Evolutionary conservation across 2,329 filamentous ascomycete species (phyloP).

Genomic region (Aspergillus sclerotialis): DNA sequence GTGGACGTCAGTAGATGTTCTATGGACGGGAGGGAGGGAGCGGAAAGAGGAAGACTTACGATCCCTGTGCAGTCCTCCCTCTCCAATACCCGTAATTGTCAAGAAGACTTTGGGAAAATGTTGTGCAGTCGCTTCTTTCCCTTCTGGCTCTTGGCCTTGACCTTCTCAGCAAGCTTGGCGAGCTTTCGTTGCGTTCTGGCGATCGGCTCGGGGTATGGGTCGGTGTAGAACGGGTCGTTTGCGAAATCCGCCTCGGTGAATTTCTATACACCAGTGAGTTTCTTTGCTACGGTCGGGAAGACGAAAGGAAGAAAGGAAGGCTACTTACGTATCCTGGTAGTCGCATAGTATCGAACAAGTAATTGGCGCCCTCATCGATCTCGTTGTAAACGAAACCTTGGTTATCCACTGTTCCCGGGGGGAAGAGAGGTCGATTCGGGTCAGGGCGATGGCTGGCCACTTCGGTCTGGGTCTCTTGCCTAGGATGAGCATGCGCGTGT

Average conservation of each 20-base stretch:
- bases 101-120: too few species aligned
- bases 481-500: constrained; percentile 72
- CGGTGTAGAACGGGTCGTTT: constrained; percentile 32
- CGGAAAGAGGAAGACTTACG: too few species aligned
- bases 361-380: constrained; percentile 79
- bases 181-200: neutral
- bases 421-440: constrained; percentile 68
- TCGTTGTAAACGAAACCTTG: constrained; percentile 64
- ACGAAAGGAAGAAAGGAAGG: neutral
- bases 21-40: too few species aligned
- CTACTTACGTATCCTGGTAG: constrained; percentile 67
- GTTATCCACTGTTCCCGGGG: constrained; percentile 62
- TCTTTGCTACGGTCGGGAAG: neutral
- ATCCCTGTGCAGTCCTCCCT: too few species aligned
- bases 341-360: constrained; percentile 75
- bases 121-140: too few species aligned
- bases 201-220: constrained; percentile 22
- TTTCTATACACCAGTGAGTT: constrained; percentile 22
- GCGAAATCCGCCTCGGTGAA: constrained; percentile 35
- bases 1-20: too few species aligned
- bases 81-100: too few species aligned
- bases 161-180: neutral
- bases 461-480: constrained; percentile 68
- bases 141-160: neutral
- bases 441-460: constrained; percentile 65